Evolutionary conservation across 176 grass and related monocot species (phyloP).

Genomic region (Avena sativa): DNA sequence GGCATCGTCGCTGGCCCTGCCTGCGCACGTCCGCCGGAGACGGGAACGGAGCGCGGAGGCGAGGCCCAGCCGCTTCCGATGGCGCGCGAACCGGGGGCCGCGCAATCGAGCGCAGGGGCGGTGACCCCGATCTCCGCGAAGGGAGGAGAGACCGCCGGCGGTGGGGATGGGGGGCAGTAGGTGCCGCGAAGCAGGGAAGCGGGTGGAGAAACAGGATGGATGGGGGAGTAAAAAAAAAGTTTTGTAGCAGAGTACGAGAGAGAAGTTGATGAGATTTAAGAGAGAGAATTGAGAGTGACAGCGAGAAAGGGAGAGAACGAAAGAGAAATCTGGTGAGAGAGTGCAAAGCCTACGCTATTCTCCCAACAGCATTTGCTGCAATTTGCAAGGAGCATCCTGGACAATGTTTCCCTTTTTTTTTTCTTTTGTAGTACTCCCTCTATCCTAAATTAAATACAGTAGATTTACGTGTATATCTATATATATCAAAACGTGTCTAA

Average conservation of each 20-base stretch:
- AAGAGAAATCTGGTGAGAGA: background rate
- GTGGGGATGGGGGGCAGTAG: slow-evolving; percentile 28
- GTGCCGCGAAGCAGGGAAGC: slow-evolving; percentile 40
- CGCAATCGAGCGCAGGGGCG: background rate
- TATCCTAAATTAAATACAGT: too few species aligned
- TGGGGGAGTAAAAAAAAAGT: background rate
- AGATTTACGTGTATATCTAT: too few species aligned
- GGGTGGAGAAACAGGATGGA: background rate
- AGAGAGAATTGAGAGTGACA: background rate
- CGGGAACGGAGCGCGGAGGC: background rate
- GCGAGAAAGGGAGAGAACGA: background rate
- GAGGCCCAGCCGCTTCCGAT: background rate
- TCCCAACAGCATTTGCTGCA: background rate
- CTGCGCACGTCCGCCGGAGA: background rate
- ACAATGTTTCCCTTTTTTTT: background rate
- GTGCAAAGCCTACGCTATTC: background rate
- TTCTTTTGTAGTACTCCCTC: too few species aligned
- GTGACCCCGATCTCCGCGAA: slow-evolving; percentile 29
- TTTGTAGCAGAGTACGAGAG: background rate
- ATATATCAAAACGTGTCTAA: too few species aligned
- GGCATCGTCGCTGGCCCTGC: background rate
- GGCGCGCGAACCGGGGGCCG: background rate
- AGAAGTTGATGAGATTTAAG: slow-evolving; percentile 48
- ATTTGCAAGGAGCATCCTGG: background rate
- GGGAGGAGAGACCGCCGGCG: slow-evolving; percentile 14